Base-by-base conservation (phyloP, 2,329 filamentous ascomycete species). In the Diplodia mutila region DNA sequence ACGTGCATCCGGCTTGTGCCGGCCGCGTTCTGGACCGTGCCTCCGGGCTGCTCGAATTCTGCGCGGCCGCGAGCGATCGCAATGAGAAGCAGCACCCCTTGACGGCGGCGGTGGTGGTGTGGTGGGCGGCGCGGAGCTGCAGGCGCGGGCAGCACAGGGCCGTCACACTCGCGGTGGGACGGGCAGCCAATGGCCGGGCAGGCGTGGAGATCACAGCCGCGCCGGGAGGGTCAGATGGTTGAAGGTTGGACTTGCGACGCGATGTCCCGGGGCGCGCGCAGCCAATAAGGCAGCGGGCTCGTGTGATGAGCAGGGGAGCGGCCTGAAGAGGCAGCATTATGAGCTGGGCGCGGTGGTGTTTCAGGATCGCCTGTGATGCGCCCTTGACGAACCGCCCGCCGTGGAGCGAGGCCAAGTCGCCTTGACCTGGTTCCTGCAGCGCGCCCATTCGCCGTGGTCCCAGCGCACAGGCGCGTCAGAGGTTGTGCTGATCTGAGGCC, bases 231-330 rank as follows among this genome's bases (percentile, higher is more conserved):
- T 63, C 59, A 63, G 59, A 63, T 63, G 59, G 55, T 42, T 48
- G 55, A 16, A 12, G n/a, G n/a, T 25, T n/a, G 52, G 18, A 27
- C 39, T 46, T 25, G 52, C 29, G 29, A 32, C 52, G 52, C 51
- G 51, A 25, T 12, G 52, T 29, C 59, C 27, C 48, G 23, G 39
- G 25, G 16, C 8, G 25, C 25, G 39, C 52, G 29, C 52, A 12
- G 53, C 29, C 53, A 37, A 55, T 37, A 12, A 39, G 32, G 32
- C 51, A 16, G 51, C 37, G 39, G 39, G 55, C 37, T n/a, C 16
- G 59, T 63, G 59, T 63, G 59, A 63, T 63, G 57, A 63, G 59
- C 59, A 63, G 59, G 59, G 59, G 59, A 46, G 59, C 42, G 42
- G 59, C 59, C 59, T 63, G 59, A 63, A 63, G 59, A 49, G 59